Conservation (phyloP, 2,329 filamentous ascomycete species). For the Aspergillus fumigatiaffinis region DNA sequence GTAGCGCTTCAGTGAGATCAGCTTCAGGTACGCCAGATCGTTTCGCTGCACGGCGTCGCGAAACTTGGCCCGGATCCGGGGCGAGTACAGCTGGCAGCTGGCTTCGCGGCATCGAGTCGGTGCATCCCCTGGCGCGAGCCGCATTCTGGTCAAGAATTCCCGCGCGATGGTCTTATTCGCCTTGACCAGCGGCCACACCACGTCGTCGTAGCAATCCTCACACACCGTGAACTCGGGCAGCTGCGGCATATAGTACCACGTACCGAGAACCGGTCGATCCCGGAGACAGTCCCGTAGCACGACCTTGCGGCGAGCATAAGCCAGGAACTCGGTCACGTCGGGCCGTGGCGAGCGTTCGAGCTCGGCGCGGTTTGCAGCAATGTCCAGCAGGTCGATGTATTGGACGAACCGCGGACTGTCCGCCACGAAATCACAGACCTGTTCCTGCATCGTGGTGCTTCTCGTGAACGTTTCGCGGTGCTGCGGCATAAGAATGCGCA, state of each 20-base stretch:
- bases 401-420: slow-evolving; percentile 53
- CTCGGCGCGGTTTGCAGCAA: slow-evolving; percentile 44
- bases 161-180: slow-evolving; percentile 55
- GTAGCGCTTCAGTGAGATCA: slow-evolving; percentile 55
- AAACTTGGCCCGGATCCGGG: slow-evolving; percentile 73
- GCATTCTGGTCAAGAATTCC: slow-evolving; percentile 61
- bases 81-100: slow-evolving; percentile 76
- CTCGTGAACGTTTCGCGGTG: slow-evolving; percentile 62
- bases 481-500: slow-evolving; percentile 70
- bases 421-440: slow-evolving; percentile 68
- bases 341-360: slow-evolving; percentile 33
- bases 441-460: slow-evolving; percentile 45
- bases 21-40: slow-evolving; percentile 63
- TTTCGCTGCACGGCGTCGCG: slow-evolving; percentile 60
- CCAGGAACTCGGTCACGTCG: slow-evolving; percentile 60
- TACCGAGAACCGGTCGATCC: slow-evolving; percentile 59
- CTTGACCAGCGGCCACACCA: slow-evolving; percentile 66
- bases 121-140: slow-evolving; percentile 53
- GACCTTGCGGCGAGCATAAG: slow-evolving; percentile 58
- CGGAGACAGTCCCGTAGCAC: slow-evolving; percentile 61
- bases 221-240: slow-evolving; percentile 79
- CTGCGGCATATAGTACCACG: slow-evolving; percentile 74
- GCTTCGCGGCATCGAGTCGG: slow-evolving; percentile 31
- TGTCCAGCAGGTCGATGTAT: slow-evolving; percentile 56
- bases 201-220: slow-evolving; percentile 77